These are phyloP conservation scores for Suillus lakei DNA, from an alignment of 768 basidiomycete species.

Conservation along the genomic window DNA sequence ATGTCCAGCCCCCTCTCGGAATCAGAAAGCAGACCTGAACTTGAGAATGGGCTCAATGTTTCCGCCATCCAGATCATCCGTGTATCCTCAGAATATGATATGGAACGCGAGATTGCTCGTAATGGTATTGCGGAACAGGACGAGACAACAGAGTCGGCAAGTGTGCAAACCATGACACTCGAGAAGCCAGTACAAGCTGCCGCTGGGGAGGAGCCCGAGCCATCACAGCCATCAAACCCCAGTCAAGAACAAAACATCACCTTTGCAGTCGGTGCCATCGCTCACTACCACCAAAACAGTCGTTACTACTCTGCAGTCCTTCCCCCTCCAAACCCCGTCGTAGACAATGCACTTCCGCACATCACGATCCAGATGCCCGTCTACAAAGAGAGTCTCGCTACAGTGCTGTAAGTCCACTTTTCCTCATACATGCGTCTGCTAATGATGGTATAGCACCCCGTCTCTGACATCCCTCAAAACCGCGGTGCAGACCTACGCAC, in stretches of 20 bases:
- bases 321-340: conserved; percentile 46
- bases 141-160: conserved; percentile 40
- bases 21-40: conserved; percentile 30
- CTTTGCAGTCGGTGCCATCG: conserved; percentile 54
- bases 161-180: conserved; percentile 32
- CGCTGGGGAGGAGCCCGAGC: conserved; percentile 34
- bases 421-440: too few relatives aligned
- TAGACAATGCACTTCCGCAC: conserved; percentile 52
- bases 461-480: conserved; percentile 60
- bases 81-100: conserved; percentile 74
- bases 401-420: conserved; percentile 56
- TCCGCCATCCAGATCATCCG: conserved; percentile 69
- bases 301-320: conserved; percentile 55
- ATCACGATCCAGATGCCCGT: conserved; percentile 62
- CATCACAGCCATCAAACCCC: conserved; percentile 27
- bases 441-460: too few relatives aligned
- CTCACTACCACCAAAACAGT: conserved; percentile 54
- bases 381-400: conserved; percentile 57
- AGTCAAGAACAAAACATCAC: conserved; percentile 50
- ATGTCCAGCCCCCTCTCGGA: conserved; percentile 47
- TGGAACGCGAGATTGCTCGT: conserved; percentile 44
- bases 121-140: conserved; percentile 36
- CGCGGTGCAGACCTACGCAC: conserved; percentile 67
- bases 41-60: conserved; percentile 13
- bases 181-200: conserved; percentile 52